A percentile compares a stretch with the other conserved stretches of the same genome.
phyloP scores from a whole-genome alignment of 2,329 filamentous ascomycete genomes.

The Alternaria brassicicola region DNA sequence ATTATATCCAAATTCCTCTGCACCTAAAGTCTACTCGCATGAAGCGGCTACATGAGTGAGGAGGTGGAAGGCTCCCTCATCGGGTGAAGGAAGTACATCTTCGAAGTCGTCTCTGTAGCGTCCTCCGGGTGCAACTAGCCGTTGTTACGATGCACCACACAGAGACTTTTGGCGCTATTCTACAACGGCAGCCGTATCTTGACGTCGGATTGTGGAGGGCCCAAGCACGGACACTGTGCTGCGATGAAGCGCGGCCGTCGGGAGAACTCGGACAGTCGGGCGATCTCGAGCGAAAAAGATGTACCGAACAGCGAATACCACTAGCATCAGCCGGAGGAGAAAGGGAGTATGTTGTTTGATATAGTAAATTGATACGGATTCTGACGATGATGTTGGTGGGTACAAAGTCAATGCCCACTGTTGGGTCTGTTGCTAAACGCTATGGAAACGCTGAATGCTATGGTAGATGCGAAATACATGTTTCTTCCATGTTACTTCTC shows the following conservation, averaged over 20 bases:
- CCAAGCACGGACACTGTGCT: background rate
- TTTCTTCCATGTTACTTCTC: constrained; percentile 15
- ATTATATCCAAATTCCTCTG: background rate
- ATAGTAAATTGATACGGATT: background rate
- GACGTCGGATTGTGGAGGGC: background rate
- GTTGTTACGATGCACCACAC: background rate
- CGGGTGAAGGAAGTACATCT: background rate
- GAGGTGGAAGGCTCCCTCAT: background rate
- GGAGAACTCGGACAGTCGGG: constrained; percentile 3
- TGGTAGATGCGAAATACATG: constrained; percentile 3
- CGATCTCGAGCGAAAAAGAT: background rate
- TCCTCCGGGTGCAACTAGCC: background rate
- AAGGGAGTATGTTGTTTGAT: background rate
- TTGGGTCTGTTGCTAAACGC: constrained; percentile 1
- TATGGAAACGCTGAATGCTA: constrained; percentile 1
- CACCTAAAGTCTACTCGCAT: background rate
- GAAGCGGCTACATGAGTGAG: background rate
- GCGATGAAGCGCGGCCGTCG: constrained; percentile 12
- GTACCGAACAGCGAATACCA: background rate
- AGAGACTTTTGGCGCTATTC: background rate
- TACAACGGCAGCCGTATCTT: background rate
- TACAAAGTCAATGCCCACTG: constrained; percentile 1
- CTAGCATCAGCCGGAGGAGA: background rate
- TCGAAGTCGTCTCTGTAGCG: background rate
- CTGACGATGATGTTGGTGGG: constrained; percentile 2